Conservation (phyloP, 192 early-diverging fungal species). For the Kickxella alabastrina region DNA sequence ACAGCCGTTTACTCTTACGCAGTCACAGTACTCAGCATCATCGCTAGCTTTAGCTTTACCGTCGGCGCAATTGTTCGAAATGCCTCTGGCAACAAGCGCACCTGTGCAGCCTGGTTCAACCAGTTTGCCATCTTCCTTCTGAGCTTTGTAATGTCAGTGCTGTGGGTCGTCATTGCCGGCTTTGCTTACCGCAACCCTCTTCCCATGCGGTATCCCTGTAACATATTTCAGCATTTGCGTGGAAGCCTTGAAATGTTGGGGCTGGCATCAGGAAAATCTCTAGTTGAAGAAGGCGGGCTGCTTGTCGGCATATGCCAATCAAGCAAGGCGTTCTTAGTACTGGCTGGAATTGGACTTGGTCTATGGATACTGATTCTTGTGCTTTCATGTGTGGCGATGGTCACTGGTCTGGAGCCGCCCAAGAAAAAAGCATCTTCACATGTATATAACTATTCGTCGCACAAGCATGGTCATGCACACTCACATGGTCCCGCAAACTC, state of each 20-base stretch:
- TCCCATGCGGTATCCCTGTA: constrained; percentile 2
- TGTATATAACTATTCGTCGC: no score
- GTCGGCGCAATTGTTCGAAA: not conserved
- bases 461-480: no score
- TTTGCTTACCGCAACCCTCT: constrained; percentile 6
- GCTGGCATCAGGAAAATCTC: not conserved
- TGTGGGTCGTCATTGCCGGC: constrained; percentile 2
- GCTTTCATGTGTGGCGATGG: not conserved
- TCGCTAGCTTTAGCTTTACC: not conserved
- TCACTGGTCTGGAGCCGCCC: not conserved
- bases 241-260: not conserved
- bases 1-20: not conserved
- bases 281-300: not conserved
- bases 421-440: not conserved
- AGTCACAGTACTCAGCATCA: not conserved
- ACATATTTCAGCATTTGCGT: not conserved
- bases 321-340: constrained; percentile 6
- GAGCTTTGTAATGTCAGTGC: constrained; percentile 1
- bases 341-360: constrained; percentile 1
- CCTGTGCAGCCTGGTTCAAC: not conserved
- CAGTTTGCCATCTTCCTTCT: not conserved
- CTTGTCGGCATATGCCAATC: constrained; percentile 4
- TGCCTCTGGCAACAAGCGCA: not conserved
- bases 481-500: no score
- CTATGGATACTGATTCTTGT: constrained; percentile 6